Evolutionary conservation across 805 yeast genomes (phyloP), one percentile per base, ranked within the genome.

Genomic region (Ogataea ramenticola): DNA sequence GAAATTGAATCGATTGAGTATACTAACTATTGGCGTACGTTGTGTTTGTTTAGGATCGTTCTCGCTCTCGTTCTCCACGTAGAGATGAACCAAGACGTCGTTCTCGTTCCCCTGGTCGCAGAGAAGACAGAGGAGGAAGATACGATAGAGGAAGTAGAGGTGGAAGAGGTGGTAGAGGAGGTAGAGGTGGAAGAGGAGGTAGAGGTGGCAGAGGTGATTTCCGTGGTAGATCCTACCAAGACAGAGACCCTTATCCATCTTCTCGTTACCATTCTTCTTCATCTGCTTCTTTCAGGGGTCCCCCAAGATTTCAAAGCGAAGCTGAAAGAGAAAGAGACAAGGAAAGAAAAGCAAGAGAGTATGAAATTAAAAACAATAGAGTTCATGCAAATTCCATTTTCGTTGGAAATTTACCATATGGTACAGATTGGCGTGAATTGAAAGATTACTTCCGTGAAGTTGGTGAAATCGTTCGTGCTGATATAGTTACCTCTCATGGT

Each of bases 401-500:
- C 55, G 73, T 85, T 39, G 90, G 91, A 9, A 84, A 84, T 58
- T 67, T 85, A 43, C 86, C 90, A 5, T 85, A 74, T 57, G 77
- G 75, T 42, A 70, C 79, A 50, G 73, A 79, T 30, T 74, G 85
- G 53, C 64, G 67, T 41, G 82, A 82, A 32, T 67, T 85, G 42
- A 77, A 76, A 56, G 80, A 71, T 16, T 70, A 74, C 49, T 85
- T 85, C 61, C 64, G 70, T n/a, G 64, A 63, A 24, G 74, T 74
- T 34, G 89, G 89, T 37, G 75, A 71, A 26, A 83, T 89, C 43
- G 72, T 81, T 19, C 75, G 86, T 50, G 95, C 96, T 3, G 96
- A 89, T 61, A 82, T 90, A 43, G 82, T 88, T 38, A 80, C 82
- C 2, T 73, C 77, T 48, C 77, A 82, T 53, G 95, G 95, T 45